phyloP scores from a whole-genome alignment of 2,329 filamentous ascomycete genomes.

The Verticillium albo-atrum region DNA sequence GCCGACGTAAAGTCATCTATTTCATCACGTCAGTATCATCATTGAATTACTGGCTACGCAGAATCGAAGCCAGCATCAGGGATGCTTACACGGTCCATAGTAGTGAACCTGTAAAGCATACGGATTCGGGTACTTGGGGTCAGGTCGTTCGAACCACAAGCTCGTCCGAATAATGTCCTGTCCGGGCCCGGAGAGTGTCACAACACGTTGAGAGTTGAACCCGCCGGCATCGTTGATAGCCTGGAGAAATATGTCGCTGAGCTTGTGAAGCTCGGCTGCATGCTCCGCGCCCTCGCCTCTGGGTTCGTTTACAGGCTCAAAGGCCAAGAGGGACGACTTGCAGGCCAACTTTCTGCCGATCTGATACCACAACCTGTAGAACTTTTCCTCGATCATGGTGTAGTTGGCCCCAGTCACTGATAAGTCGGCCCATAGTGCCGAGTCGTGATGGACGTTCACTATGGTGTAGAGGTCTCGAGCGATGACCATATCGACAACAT shows the following conservation, averaged over 20 bases:
- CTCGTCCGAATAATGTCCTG: constrained; percentile 45
- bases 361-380: constrained; percentile 52
- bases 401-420: constrained; percentile 31
- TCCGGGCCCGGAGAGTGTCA: constrained; percentile 47
- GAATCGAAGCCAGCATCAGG: no score
- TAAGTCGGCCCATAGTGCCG: constrained; percentile 45
- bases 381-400: constrained; percentile 52
- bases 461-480: constrained; percentile 45
- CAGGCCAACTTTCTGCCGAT: constrained; percentile 50
- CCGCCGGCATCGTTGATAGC: constrained; percentile 50
- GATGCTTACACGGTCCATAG: constrained; percentile 47
- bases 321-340: constrained; percentile 47
- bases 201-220: constrained; percentile 49
- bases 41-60: no score
- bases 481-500: constrained; percentile 52
- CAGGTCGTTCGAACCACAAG: constrained; percentile 46
- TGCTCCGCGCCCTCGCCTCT: constrained; percentile 45
- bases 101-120: constrained; percentile 60
- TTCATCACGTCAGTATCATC: no score
- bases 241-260: constrained; percentile 51
- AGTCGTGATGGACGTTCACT: constrained; percentile 52
- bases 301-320: constrained; percentile 58
- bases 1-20: constrained; percentile 38
- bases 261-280: constrained; percentile 44
- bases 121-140: constrained; percentile 43